Evolutionary conservation across 2,329 filamentous ascomycete species (phyloP).

Genomic region (Mariannaea sp.): DNA sequence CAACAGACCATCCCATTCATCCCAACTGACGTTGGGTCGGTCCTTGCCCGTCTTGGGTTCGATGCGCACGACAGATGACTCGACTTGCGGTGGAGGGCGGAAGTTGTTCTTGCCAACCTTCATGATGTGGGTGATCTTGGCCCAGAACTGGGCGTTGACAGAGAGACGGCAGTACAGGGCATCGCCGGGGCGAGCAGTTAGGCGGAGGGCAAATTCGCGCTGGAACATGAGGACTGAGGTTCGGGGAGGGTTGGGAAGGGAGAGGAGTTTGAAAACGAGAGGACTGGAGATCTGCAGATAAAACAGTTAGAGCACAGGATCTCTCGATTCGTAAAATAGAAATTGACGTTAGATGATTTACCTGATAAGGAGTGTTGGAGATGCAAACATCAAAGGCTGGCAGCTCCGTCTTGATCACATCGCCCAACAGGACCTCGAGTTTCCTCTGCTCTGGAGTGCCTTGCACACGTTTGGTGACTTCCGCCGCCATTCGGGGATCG

Average conservation of each 20-base stretch:
- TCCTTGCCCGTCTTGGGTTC: conserved; percentile 80
- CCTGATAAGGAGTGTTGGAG: conserved; percentile 67
- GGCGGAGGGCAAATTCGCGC: conserved; percentile 87
- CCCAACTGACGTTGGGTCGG: conserved; percentile 85
- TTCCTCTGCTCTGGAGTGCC: conserved; percentile 83
- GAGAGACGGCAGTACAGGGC: conserved; percentile 87
- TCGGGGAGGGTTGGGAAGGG: conserved; percentile 79
- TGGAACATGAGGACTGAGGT: conserved; percentile 95
- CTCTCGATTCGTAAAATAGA: neutral
- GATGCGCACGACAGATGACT: conserved; percentile 87
- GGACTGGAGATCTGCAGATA: conserved; percentile 77
- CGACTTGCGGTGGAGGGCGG: conserved; percentile 90
- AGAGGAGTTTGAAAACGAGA: conserved; percentile 86
- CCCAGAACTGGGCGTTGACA: conserved; percentile 93
- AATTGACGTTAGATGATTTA: conserved; percentile 35
- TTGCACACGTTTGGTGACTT: conserved; percentile 92
- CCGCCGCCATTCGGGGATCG: conserved; percentile 95
- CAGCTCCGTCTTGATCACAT: conserved; percentile 82
- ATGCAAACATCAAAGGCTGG: conserved; percentile 83
- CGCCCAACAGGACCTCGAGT: conserved; percentile 85
- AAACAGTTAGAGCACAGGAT: conserved; percentile 27
- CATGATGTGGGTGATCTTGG: conserved; percentile 71
- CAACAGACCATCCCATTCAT: conserved; percentile 92
- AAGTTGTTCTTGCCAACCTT: conserved; percentile 98
- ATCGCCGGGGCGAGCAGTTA: conserved; percentile 87